These are phyloP conservation scores for Byssochlamys sp. DNA, from an alignment of 2,329 filamentous ascomycete genomes.

Conservation along the genomic window DNA sequence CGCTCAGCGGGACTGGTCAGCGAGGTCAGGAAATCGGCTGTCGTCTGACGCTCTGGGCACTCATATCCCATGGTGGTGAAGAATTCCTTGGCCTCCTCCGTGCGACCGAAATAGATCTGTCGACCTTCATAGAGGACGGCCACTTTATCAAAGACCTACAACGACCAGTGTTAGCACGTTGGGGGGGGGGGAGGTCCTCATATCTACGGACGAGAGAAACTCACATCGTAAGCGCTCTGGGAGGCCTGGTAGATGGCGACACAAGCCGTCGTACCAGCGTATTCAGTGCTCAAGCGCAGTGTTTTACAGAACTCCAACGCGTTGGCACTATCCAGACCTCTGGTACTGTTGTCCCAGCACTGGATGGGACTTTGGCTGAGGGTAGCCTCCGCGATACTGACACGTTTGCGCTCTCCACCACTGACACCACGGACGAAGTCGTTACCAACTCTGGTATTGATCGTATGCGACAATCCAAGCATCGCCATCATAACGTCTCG, in stretches of 20 bases:
- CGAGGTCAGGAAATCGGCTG: conserved; percentile 56
- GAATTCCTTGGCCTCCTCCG: conserved; percentile 46
- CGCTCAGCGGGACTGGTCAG: conserved; percentile 54
- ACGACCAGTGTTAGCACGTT: conserved; percentile 12
- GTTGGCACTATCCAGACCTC: conserved; percentile 46
- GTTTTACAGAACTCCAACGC: conserved; percentile 50
- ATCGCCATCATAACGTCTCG: conserved; percentile 38
- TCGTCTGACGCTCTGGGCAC: conserved; percentile 54
- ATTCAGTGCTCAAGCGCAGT: conserved; percentile 41
- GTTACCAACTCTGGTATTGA: conserved; percentile 38
- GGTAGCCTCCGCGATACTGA: conserved; percentile 40
- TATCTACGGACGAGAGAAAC: neutral
- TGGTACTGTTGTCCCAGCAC: conserved; percentile 42
- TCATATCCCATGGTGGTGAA: conserved; percentile 57
- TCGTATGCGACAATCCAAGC: conserved; percentile 42
- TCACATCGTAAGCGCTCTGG: conserved; percentile 41
- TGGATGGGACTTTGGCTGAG: neutral
- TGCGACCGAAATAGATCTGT: conserved; percentile 61
- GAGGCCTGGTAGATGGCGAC: conserved; percentile 50
- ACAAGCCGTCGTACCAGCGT: conserved; percentile 40
- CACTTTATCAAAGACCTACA: conserved; percentile 56
- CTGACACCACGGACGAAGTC: conserved; percentile 47
- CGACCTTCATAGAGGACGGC: conserved; percentile 59
- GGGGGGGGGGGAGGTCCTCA: neutral
- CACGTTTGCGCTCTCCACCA: conserved; percentile 46